Conservation (phyloP, 495 filamentous ascomycete genomes). For the Entonaema liquescens region DNA sequence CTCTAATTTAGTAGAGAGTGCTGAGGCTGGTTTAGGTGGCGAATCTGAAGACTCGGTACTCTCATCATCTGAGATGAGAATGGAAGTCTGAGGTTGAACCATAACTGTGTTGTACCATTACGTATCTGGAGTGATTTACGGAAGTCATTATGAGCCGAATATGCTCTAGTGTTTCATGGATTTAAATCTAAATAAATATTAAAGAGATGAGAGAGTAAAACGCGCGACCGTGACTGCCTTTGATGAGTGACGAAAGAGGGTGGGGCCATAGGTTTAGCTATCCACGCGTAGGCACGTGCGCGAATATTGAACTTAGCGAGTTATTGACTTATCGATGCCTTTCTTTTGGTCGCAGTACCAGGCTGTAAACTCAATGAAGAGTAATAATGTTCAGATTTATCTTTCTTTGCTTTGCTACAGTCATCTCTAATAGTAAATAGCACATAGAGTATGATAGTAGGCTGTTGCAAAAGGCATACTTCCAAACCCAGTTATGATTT, state of each 20-base stretch:
- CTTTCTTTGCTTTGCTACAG: too few relatives aligned
- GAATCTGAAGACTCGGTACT: constrained; percentile 33
- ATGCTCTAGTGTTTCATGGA: background rate
- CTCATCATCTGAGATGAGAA: constrained; percentile 43
- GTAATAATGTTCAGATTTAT: too few relatives aligned
- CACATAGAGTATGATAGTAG: background rate
- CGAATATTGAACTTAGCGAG: background rate
- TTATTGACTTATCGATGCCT: background rate
- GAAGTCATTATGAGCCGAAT: background rate
- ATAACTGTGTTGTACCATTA: background rate
- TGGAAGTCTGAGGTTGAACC: constrained; percentile 13
- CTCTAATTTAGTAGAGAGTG: constrained; percentile 5
- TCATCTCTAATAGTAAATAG: background rate
- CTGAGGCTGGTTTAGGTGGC: constrained; percentile 8
- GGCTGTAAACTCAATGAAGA: background rate
- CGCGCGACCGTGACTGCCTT: background rate
- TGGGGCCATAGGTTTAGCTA: background rate
- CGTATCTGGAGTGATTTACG: background rate
- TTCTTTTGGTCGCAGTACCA: background rate
- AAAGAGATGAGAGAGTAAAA: background rate
- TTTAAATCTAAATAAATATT: background rate
- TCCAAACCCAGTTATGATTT: background rate
- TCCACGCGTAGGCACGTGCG: background rate
- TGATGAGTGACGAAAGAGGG: background rate
- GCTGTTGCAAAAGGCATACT: background rate